These are phyloP conservation scores for Suillus subalutaceus DNA, from an alignment of 768 basidiomycete species.

Conservation along the genomic window DNA sequence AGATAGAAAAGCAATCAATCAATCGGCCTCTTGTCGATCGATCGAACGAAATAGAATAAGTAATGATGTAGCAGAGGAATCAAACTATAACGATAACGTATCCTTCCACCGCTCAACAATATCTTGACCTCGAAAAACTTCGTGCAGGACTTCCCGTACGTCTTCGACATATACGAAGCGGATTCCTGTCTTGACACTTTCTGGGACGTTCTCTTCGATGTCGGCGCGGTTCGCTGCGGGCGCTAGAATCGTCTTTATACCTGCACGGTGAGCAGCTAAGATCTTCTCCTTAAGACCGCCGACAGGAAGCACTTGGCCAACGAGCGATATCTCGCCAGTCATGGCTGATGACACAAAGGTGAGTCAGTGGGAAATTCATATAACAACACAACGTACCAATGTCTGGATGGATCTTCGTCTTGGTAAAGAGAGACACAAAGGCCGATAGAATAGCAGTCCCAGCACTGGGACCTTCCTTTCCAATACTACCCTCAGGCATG, in stretches of 20 bases:
- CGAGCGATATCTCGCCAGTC: slow-evolving; percentile 97
- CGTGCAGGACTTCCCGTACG: slow-evolving; percentile 85
- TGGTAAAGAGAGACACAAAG: slow-evolving; percentile 89
- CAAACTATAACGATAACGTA: slow-evolving; percentile 41
- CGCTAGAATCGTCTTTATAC: slow-evolving; percentile 89
- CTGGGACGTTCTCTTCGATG: slow-evolving; percentile 96
- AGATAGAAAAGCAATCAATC: slow-evolving; percentile 4
- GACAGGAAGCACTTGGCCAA: slow-evolving; percentile 94
- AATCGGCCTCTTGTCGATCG: not conserved
- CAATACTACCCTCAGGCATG: slow-evolving; percentile 93
- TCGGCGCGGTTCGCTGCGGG: slow-evolving; percentile 90
- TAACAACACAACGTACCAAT: slow-evolving; percentile 61
- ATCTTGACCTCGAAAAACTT: slow-evolving; percentile 74
- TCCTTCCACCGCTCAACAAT: slow-evolving; percentile 70
- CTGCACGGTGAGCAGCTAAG: slow-evolving; percentile 94
- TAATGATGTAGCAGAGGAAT: slow-evolving; percentile 1
- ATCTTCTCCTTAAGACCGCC: slow-evolving; percentile 97
- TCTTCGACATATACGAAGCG: slow-evolving; percentile 95
- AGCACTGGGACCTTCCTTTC: slow-evolving; percentile 96
- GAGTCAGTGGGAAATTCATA: slow-evolving; percentile 7
- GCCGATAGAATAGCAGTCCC: slow-evolving; percentile 93
- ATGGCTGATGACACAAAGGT: slow-evolving; percentile 59
- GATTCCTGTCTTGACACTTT: slow-evolving; percentile 94
- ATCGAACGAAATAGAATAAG: slow-evolving; percentile 12
- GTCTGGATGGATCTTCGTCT: slow-evolving; percentile 80